Conservation (phyloP, 495 filamentous ascomycete species). For the Hypoxylon cercidicola region DNA sequence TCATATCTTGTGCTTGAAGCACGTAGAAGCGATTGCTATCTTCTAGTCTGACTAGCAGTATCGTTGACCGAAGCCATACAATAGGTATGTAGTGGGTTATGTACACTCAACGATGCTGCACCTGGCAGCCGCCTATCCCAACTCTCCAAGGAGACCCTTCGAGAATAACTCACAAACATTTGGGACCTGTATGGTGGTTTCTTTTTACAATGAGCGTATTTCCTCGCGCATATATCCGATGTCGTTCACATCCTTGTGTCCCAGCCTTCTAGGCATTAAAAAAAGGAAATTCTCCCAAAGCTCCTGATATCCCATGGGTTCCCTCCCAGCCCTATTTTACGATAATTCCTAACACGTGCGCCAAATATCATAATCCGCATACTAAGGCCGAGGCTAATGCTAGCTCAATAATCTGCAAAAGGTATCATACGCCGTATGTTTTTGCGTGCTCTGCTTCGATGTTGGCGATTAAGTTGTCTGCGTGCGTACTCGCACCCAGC, state of each 20-base stretch:
- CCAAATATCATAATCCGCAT: slow-evolving; percentile 13
- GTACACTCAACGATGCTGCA: slow-evolving; percentile 30
- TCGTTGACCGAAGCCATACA: slow-evolving; percentile 26
- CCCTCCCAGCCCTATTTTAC: background rate
- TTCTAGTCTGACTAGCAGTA: slow-evolving; percentile 19
- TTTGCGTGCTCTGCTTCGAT: slow-evolving; percentile 10
- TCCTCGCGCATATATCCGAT: slow-evolving; percentile 1
- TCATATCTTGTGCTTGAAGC: slow-evolving; percentile 1
- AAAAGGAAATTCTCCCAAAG: slow-evolving; percentile 9
- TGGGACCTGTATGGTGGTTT: slow-evolving; percentile 5
- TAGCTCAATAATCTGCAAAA: slow-evolving; percentile 20
- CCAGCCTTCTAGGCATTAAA: background rate
- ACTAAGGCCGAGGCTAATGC: slow-evolving; percentile 17
- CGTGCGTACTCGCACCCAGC: slow-evolving; percentile 61
- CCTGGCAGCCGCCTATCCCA: slow-evolving; percentile 30
- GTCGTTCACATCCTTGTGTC: slow-evolving; percentile 10
- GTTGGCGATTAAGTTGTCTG: slow-evolving; percentile 34
- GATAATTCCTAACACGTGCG: slow-evolving; percentile 5
- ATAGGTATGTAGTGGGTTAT: slow-evolving; percentile 29
- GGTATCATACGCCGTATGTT: slow-evolving; percentile 18
- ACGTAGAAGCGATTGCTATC: slow-evolving; percentile 34
- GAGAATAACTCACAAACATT: slow-evolving; percentile 5
- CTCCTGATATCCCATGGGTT: background rate
- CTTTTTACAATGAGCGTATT: slow-evolving; percentile 18
- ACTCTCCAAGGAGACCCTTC: slow-evolving; percentile 1